Evolutionary conservation across 1,284 basidiomycete genomes (phyloP), one percentile per base, ranked within the genome.

Genomic region (Prillingera fragicola): DNA sequence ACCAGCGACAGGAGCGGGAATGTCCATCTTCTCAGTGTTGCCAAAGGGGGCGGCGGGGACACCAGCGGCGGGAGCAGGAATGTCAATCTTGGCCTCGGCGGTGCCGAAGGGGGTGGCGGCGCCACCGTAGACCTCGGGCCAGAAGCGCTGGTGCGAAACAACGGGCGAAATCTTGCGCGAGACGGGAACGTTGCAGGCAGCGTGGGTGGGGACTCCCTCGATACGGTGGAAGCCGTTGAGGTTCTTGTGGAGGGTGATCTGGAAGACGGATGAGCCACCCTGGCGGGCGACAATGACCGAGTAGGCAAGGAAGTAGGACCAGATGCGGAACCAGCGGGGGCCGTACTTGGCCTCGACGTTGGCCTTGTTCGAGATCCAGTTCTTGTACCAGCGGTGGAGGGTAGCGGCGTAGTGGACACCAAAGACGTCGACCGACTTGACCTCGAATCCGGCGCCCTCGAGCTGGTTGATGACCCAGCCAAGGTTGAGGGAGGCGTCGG

Each of bases 361-460:
- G 34, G 88, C 88, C 76, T 87, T 85, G 77, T 94, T 91, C 45
- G 76, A 75, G 23, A 91, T 67, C 89, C 89, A 94, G 78, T 96
- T 96, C 69, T 87, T 81, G 78, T 96, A 96, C 91, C 91, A 96
- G 50, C 80, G 77, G 75, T 82, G 84, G 67, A 98, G 78, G 3
- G 94, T 97, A 2, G 94, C 92, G 22, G 86, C 88, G 76, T 98
- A 96, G 72, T 92, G 89, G n/a, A 92, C 89, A 48, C 88, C 89
- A 29, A 97, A 82, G 35, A 98, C 94, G 59, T 99, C 95, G 57
- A 92, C 77, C 57, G 85, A 87, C 77, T 95, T 96, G 56, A 98
- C 83, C 72, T 99, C 95, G 62, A 97, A 98, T 48, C 94, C 92
- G 53, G 87, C 90, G 38, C 77, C 76, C 73, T 98, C 92, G 46